Evolutionary conservation across 352 stramenopile species (phyloP).

Genomic region (Pythium aristosporum): DNA sequence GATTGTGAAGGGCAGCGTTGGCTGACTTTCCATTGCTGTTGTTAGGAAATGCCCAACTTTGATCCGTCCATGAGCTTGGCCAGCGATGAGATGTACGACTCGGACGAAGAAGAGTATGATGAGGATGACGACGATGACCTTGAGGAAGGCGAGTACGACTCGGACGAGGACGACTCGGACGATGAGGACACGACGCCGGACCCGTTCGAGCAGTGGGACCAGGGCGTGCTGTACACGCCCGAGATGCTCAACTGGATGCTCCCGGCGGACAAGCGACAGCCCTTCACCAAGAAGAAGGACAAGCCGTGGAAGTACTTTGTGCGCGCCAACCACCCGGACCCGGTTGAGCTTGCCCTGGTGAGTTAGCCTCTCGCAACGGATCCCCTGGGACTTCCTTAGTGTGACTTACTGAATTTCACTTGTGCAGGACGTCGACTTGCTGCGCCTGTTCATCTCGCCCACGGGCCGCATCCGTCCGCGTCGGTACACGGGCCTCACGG

Average conservation of each 20-base stretch:
- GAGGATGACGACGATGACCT: slow-evolving; percentile 27
- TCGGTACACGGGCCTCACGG: slow-evolving; percentile 76
- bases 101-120: slow-evolving; percentile 22
- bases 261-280: slow-evolving; percentile 56
- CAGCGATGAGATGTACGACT: slow-evolving; percentile 38
- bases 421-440: slow-evolving; percentile 62
- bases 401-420: neutral
- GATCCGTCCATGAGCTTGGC: slow-evolving; percentile 56
- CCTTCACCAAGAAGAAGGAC: slow-evolving; percentile 48
- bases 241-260: slow-evolving; percentile 89
- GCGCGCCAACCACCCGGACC: slow-evolving; percentile 65
- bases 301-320: slow-evolving; percentile 85
- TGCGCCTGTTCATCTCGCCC: slow-evolving; percentile 81
- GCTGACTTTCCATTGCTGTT: neutral
- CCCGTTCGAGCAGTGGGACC: slow-evolving; percentile 49
- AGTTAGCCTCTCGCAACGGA: slow-evolving; percentile 1
- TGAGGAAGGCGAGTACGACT: too few relatives aligned
- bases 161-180: slow-evolving; percentile 35
- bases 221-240: slow-evolving; percentile 60
- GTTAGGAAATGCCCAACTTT: slow-evolving; percentile 66
- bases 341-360: slow-evolving; percentile 73
- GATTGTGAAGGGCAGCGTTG: neutral
- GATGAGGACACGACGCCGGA: slow-evolving; percentile 34
- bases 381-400: neutral
- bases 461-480: slow-evolving; percentile 80